These are phyloP conservation scores for Begonia masoniana DNA, from an alignment of 306 rosid species.

Conservation along the genomic window DNA sequence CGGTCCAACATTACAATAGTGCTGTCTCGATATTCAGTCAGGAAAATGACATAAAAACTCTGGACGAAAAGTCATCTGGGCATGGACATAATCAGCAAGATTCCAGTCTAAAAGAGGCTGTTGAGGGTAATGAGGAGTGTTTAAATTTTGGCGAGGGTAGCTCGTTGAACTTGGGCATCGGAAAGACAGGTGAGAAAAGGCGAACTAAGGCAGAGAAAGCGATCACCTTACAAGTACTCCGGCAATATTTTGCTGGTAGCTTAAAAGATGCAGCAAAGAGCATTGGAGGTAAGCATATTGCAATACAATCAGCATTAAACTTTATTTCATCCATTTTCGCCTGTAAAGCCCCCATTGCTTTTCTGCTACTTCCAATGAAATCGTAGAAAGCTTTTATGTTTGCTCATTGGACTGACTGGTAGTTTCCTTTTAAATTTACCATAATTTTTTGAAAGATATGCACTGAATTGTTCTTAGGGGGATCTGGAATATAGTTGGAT, in stretches of 20 bases:
- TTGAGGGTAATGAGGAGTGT: slow-evolving; percentile 28
- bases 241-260: slow-evolving; percentile 84
- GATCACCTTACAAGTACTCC: slow-evolving; percentile 72
- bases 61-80: slow-evolving; percentile 22
- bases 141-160: slow-evolving; percentile 34
- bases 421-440: no score
- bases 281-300: slow-evolving; percentile 61
- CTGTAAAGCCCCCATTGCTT: no score
- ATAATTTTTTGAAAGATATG: no score
- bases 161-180: slow-evolving; percentile 29
- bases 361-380: no score
- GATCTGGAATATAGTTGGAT: no score
- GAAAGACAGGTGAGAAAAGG: slow-evolving; percentile 50
- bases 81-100: slow-evolving; percentile 17
- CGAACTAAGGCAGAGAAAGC: slow-evolving; percentile 75
- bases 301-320: neutral
- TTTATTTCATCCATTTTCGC: neutral
- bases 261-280: slow-evolving; percentile 97
- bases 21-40: slow-evolving; percentile 20
- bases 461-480: no score
- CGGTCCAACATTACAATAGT: slow-evolving; percentile 16
- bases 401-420: no score
- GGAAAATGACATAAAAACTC: slow-evolving; percentile 19
- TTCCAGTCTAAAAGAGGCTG: slow-evolving; percentile 23
- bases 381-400: no score